These are phyloP conservation scores for Ephemerocybe angulata DNA, from an alignment of 768 basidiomycete species.

Conservation along the genomic window DNA sequence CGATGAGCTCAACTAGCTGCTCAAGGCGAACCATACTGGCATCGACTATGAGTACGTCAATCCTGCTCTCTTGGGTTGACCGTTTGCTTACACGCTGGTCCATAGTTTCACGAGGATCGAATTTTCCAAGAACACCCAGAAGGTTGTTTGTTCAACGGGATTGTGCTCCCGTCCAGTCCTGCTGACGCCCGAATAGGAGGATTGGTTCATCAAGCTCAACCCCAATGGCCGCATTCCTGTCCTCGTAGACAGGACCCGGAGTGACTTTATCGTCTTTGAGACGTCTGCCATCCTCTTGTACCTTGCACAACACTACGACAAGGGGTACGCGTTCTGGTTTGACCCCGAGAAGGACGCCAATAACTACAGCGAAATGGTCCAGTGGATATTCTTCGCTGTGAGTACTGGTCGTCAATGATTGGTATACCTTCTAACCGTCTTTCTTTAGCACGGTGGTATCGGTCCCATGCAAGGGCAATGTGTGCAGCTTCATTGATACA, in stretches of 20 bases:
- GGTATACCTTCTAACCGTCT: too few species aligned
- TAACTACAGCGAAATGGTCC: slow-evolving; percentile 66
- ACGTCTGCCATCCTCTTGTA: slow-evolving; percentile 82
- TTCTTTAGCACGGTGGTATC: slow-evolving; percentile 77
- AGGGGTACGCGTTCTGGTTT: slow-evolving; percentile 66
- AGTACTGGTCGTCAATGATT: too few species aligned
- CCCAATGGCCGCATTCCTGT: slow-evolving; percentile 73
- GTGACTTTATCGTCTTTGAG: slow-evolving; percentile 70
- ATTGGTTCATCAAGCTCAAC: slow-evolving; percentile 73
- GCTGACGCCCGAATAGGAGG: too few species aligned
- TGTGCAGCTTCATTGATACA: too few species aligned
- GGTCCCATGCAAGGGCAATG: slow-evolving; percentile 89
- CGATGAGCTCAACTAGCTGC: slow-evolving; percentile 58
- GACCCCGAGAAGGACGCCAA: slow-evolving; percentile 48
- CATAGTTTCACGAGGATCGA: slow-evolving; percentile 51
- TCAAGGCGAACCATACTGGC: slow-evolving; percentile 46
- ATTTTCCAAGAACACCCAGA: slow-evolving; percentile 63
- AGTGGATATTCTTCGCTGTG: slow-evolving; percentile 87
- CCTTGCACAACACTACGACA: slow-evolving; percentile 78
- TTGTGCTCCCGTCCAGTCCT: too few species aligned
- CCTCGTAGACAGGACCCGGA: slow-evolving; percentile 56
- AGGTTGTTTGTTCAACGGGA: too few species aligned
- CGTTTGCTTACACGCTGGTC: not conserved
- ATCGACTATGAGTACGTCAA: slow-evolving; percentile 48
- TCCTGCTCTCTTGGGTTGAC: not conserved